Conservation (phyloP, 345 rosid genomes). For the Isatis tinctoria region DNA sequence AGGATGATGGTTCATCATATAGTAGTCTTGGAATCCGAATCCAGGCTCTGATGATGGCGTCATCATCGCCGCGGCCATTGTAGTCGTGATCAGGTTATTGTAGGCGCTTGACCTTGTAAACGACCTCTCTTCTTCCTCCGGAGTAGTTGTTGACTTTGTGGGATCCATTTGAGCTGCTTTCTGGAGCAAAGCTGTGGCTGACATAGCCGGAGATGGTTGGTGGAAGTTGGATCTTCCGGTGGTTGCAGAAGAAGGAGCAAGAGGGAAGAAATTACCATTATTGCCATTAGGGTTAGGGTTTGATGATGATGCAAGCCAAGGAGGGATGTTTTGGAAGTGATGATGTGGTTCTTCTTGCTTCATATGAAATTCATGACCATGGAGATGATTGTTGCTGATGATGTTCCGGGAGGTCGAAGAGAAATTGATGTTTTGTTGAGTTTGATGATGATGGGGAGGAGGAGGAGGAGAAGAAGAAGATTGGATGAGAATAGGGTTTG, state of each 20-base stretch:
- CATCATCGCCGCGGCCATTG: constrained; percentile 29
- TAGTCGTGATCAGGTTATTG: constrained; percentile 15
- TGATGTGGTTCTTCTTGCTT: constrained; percentile 52
- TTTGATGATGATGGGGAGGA: constrained; percentile 2
- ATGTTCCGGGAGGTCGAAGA: constrained; percentile 8
- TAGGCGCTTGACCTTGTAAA: constrained; percentile 12
- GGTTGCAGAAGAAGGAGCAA: constrained; percentile 22
- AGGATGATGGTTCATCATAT: constrained; percentile 24
- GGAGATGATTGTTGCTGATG: constrained; percentile 23
- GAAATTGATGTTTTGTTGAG: constrained; percentile 9
- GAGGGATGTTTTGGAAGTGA: constrained; percentile 25
- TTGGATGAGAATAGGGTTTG: constrained; percentile 35
- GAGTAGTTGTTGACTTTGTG: constrained; percentile 37
- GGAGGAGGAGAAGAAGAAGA: constrained; percentile 22
- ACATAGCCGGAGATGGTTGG: constrained; percentile 51
- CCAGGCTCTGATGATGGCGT: constrained; percentile 23
- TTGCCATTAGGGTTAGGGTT: constrained; percentile 57
- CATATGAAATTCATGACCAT: constrained; percentile 26
- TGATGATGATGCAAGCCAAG: constrained; percentile 35
- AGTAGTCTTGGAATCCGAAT: constrained; percentile 27
- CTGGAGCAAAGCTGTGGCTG: constrained; percentile 90
- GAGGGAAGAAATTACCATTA: constrained; percentile 21
- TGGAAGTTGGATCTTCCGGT: neutral
- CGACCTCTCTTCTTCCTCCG: constrained; percentile 24
- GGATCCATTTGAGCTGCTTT: constrained; percentile 86